Percentiles rank a stretch among this genome's conserved stretches.
Evolutionary conservation across 768 basidiomycete genomes (phyloP).

Genomic region (Tremella mesenterica): DNA sequence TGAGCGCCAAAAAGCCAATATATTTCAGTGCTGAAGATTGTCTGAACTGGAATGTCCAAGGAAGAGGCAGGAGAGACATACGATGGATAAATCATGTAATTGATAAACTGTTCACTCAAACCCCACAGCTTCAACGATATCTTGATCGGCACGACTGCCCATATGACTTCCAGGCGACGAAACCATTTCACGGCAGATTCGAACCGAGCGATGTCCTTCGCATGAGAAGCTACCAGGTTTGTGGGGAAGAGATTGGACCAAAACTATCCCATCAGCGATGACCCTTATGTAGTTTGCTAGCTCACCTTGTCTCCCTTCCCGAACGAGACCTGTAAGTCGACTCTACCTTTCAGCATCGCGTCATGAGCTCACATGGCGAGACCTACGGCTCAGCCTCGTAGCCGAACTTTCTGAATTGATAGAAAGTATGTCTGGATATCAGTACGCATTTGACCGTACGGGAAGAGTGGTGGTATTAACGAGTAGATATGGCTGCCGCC

Average conservation of each 20-base stretch:
- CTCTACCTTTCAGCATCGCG: slow-evolving; percentile 21
- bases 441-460: not conserved
- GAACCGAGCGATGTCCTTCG: slow-evolving; percentile 46
- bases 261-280: slow-evolving; percentile 33
- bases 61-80: slow-evolving; percentile 2
- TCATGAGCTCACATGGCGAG: not conserved
- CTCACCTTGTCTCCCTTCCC: slow-evolving; percentile 47
- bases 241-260: slow-evolving; percentile 50
- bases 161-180: slow-evolving; percentile 45
- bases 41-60: not conserved
- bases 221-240: slow-evolving; percentile 44
- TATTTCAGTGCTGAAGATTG: too few species aligned
- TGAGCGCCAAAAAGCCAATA: not conserved
- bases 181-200: slow-evolving; percentile 40
- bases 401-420: slow-evolving; percentile 44
- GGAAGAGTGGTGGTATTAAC: slow-evolving; percentile 5
- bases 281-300: not conserved
- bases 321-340: slow-evolving; percentile 49
- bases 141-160: slow-evolving; percentile 48
- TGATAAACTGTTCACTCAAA: slow-evolving; percentile 46
- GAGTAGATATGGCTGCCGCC: slow-evolving; percentile 35
- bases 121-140: slow-evolving; percentile 46
- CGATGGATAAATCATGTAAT: slow-evolving; percentile 46
- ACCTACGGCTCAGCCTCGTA: slow-evolving; percentile 44
- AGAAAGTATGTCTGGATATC: slow-evolving; percentile 44